Base-by-base conservation (phyloP, 2,329 filamentous ascomycete species). In the Didymosphaeria variabile region DNA sequence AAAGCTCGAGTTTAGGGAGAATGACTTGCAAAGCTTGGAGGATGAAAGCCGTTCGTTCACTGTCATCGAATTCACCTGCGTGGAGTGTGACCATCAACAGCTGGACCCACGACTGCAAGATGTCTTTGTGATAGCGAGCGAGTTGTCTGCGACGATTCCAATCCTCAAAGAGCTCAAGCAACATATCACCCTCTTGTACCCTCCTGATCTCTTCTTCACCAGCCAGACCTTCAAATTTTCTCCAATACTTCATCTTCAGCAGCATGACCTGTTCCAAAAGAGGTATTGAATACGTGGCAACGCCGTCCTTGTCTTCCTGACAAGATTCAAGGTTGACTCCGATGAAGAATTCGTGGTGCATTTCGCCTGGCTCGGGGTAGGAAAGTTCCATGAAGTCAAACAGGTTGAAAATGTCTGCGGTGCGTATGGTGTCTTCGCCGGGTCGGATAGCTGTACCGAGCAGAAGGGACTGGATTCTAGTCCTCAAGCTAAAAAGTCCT, bases 11-110 rank as follows among this genome's bases (percentile, higher is more conserved):
- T 65, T 93, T 96, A 0, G 95, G 94, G 7, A 97, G 84, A 52
- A 96, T 91, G 15, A 94, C 87, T 73, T 98, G 94, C 5, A 99
- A 83, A 0, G 91, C 90, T 74, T 97, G 93, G 12, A 98, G 81
- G 58, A 97, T 89, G 74, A 97, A 94, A 0, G 90, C 88, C 5
- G 89, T 89, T 72, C 90, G 90, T 32, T 86, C 87, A 1, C 87
- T 87, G 56, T 88, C 86, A 61, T 91, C 90, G 74, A 97, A 90
- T 56, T 95, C 91, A 67, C 92, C 93, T 59, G 87, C 89, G 69
- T 93, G 90, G 21, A 97, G 85, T 80, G 97, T 91, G 23, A 97
- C 88, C 55, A 93, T 88, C 50, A 97, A 80, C 32, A 98, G 84
- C 69, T 94, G 92, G 1, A 91, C 88, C 94, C 96, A 99, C 0